phyloP scores from a whole-genome alignment of 2,329 filamentous ascomycete species.

The Fusarium paranaense region DNA sequence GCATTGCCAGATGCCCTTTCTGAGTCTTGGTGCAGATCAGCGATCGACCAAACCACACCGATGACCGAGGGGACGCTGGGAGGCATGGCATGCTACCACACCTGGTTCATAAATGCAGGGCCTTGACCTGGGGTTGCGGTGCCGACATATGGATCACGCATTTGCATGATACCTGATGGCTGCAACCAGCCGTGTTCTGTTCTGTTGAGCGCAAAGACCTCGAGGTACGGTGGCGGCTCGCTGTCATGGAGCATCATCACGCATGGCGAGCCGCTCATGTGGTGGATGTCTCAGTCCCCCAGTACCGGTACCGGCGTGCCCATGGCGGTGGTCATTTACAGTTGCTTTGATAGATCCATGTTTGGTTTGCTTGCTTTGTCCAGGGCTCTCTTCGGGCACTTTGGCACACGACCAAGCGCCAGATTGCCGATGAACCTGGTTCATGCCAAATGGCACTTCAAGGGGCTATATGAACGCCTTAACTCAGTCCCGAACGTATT shows the following conservation, averaged over 20 bases:
- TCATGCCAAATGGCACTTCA: neutral
- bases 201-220: neutral
- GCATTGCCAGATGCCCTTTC: neutral
- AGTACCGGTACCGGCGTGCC: constrained; percentile 1
- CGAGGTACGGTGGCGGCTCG: neutral
- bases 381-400: constrained; percentile 11
- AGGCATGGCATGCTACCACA: neutral
- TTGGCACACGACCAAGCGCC: constrained; percentile 21
- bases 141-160: constrained; percentile 5
- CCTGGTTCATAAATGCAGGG: neutral
- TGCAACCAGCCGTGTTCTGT: neutral
- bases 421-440: constrained; percentile 28
- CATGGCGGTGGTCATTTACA: neutral
- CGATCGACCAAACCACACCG: constrained; percentile 21
- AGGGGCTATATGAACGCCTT: neutral
- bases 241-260: constrained; percentile 20
- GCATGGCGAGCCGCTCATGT: constrained; percentile 22
- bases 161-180: constrained; percentile 1
- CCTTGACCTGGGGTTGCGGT: neutral
- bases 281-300: constrained; percentile 19
- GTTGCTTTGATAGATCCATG: neutral
- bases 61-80: neutral
- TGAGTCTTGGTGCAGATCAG: constrained; percentile 27
- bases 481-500: neutral
- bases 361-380: neutral